phyloP scores from a whole-genome alignment of 179 eudicot genomes.

The Drosera spatulata region DNA sequence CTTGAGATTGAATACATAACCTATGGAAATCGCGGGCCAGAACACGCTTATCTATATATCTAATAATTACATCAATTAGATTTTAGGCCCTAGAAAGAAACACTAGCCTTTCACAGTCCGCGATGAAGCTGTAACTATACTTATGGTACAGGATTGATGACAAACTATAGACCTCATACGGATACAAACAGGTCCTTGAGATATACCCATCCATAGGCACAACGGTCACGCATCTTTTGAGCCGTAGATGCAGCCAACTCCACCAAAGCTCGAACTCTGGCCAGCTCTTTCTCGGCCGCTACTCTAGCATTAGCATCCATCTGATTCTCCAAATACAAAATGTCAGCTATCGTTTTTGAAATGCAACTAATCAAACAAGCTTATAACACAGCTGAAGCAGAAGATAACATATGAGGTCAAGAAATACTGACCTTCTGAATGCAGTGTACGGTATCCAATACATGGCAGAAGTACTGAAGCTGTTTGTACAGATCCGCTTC shows the following conservation, averaged over 20 bases:
- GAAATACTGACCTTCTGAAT: slow-evolving; percentile 15
- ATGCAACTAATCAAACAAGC: neutral
- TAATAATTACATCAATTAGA: too few species aligned
- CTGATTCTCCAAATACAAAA: slow-evolving; percentile 22
- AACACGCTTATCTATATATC: too few species aligned
- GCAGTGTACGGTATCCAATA: slow-evolving; percentile 66
- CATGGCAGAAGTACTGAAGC: slow-evolving; percentile 73
- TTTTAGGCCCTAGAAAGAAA: too few species aligned
- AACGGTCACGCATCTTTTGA: slow-evolving; percentile 59
- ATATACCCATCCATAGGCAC: slow-evolving; percentile 95
- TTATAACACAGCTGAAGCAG: too few species aligned
- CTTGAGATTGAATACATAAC: too few species aligned
- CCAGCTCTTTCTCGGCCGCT: slow-evolving; percentile 52
- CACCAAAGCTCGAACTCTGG: slow-evolving; percentile 51
- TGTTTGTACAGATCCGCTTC: slow-evolving; percentile 89
- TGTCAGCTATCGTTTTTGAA: neutral
- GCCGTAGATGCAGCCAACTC: slow-evolving; percentile 43
- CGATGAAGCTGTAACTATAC: too few species aligned
- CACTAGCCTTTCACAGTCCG: too few species aligned
- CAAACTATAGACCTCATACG: slow-evolving; percentile 8
- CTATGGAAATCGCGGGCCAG: too few species aligned
- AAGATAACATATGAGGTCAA: too few species aligned
- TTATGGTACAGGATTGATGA: too few species aligned
- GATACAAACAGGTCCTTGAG: slow-evolving; percentile 44
- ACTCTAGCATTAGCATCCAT: slow-evolving; percentile 44